phyloP scores from a whole-genome alignment of 1,284 basidiomycete genomes.

The Termitomyces sp. region DNA sequence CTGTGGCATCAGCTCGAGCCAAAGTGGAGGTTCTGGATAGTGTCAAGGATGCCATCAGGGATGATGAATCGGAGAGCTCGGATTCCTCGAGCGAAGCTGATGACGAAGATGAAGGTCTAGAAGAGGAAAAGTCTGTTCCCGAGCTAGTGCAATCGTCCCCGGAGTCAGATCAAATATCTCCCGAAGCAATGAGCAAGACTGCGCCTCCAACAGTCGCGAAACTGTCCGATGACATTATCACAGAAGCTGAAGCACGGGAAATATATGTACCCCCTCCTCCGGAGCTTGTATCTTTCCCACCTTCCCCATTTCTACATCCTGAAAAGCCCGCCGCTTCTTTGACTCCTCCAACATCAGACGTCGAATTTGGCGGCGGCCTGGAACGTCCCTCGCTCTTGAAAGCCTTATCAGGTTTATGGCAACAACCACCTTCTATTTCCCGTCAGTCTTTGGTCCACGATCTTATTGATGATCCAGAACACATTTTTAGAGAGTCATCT shows the following conservation, averaged over 20 bases:
- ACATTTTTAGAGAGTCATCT: slow-evolving; percentile 91
- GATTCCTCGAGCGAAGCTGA: slow-evolving; percentile 85
- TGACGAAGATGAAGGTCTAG: slow-evolving; percentile 77
- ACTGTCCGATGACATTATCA: slow-evolving; percentile 11
- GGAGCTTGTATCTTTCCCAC: slow-evolving; percentile 39
- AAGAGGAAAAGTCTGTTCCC: slow-evolving; percentile 37
- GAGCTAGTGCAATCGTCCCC: slow-evolving; percentile 26
- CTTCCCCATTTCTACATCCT: slow-evolving; percentile 50
- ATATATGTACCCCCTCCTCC: slow-evolving; percentile 26
- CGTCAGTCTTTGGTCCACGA: slow-evolving; percentile 60
- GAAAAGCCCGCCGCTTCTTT: slow-evolving; percentile 34
- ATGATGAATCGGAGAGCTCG: slow-evolving; percentile 74
- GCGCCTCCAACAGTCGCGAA: slow-evolving; percentile 19
- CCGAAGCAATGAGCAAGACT: slow-evolving; percentile 22
- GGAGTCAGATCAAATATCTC: slow-evolving; percentile 23
- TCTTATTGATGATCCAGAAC: slow-evolving; percentile 73
- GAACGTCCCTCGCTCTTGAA: slow-evolving; percentile 81
- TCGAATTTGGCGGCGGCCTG: slow-evolving; percentile 47
- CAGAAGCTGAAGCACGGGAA: slow-evolving; percentile 17
- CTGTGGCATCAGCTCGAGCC: slow-evolving; percentile 85
- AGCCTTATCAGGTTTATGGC: slow-evolving; percentile 83
- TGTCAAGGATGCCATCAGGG: slow-evolving; percentile 81
- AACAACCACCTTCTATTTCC: slow-evolving; percentile 45
- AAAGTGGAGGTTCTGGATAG: slow-evolving; percentile 90
- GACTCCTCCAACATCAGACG: slow-evolving; percentile 52